Evolutionary conservation across 306 rosid species (phyloP).

Genomic region (Herpetospermum pedunculosum): DNA sequence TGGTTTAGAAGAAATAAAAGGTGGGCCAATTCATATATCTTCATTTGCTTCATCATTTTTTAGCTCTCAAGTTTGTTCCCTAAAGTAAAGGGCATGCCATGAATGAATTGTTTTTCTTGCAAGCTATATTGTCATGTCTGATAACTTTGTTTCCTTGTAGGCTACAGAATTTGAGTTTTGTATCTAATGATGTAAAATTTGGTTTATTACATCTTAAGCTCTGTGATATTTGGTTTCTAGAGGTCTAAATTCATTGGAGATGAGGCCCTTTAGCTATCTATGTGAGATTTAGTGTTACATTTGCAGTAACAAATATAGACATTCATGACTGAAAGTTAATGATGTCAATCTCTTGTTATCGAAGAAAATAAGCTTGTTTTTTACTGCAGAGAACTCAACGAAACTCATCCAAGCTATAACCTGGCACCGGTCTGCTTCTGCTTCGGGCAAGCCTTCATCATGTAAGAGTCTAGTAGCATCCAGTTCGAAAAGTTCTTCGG

Average conservation of each 20-base stretch:
- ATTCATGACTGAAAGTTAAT: background rate
- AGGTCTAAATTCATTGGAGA: background rate
- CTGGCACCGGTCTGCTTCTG: conserved; percentile 61
- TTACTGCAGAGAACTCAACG: conserved; percentile 73
- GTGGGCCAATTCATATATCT: conserved; percentile 23
- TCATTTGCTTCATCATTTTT: background rate
- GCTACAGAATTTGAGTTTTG: background rate
- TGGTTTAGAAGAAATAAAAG: conserved; percentile 81
- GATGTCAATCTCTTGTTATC: background rate
- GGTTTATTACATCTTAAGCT: background rate
- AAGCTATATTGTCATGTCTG: background rate
- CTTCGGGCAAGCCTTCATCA: conserved; percentile 52
- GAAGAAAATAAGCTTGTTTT: background rate
- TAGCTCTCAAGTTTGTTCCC: background rate
- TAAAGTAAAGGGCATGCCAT: background rate
- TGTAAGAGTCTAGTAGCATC: conserved; percentile 79
- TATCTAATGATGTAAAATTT: background rate
- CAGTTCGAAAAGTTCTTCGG: conserved; percentile 39
- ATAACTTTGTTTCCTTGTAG: background rate
- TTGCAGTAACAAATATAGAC: background rate
- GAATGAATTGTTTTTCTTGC: background rate
- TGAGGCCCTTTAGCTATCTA: background rate
- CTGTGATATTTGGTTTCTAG: background rate
- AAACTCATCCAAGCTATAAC: conserved; percentile 72
- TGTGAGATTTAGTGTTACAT: background rate